Conservation (phyloP, 306 rosid genomes). For the Purshia tridentata region DNA sequence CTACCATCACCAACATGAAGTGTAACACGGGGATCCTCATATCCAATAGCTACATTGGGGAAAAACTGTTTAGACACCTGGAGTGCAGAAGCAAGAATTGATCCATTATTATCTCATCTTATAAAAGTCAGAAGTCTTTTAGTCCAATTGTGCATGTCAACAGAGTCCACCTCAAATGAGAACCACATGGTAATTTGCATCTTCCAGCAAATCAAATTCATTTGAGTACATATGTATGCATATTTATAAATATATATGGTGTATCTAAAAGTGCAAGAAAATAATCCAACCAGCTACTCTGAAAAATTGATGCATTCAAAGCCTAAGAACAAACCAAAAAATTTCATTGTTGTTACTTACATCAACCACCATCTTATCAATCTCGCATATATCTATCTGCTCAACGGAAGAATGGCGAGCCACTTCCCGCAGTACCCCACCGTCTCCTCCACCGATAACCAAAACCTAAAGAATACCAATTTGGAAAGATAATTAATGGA, state of each 20-base stretch:
- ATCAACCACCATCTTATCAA: conserved; percentile 96
- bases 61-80: conserved; percentile 88
- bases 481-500: conserved; percentile 21
- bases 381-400: conserved; percentile 90
- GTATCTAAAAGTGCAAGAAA: neutral
- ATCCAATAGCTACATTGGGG: conserved; percentile 81
- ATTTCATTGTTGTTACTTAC: conserved; percentile 43
- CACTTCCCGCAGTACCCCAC: conserved; percentile 97
- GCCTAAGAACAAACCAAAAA: neutral
- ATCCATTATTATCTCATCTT: neutral
- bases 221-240: neutral
- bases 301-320: neutral
- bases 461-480: conserved; percentile 56
- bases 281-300: neutral
- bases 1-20: conserved; percentile 92
- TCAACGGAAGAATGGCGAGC: conserved; percentile 84
- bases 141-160: neutral
- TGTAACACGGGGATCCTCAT: conserved; percentile 73
- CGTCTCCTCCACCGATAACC: conserved; percentile 99
- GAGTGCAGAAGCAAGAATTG: conserved; percentile 1
- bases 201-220: neutral
- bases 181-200: neutral
- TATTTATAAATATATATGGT: neutral
- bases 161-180: neutral
- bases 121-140: neutral